Base-by-base conservation (phyloP, 768 basidiomycete genomes). In the Podaxis sp. region DNA sequence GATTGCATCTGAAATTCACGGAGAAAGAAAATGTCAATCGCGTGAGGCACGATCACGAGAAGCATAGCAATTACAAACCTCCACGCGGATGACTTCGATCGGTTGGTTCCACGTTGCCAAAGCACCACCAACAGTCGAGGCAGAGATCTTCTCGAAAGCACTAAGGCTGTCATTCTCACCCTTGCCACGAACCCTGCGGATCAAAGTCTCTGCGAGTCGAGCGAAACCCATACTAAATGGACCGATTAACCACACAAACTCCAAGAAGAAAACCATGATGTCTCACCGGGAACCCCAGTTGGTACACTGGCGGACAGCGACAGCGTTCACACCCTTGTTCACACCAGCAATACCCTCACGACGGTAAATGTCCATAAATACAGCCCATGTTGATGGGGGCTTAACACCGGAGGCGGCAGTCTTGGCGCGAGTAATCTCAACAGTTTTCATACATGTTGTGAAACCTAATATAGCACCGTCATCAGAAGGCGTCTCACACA, bases 391-490 rank as follows among this genome's bases (percentile, higher is more conserved):
- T 58, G 91, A 93, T 58, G 89, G 90, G 11, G 95, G 93, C 72
- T 93, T 89, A 46, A 88, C 83, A 44, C 97, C 97, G 30, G 84
- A 75, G 15, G 89, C 87, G 24, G 88, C 91, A 69, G 93, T 91
- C 77, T 99, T 99, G 71, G 92, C 90, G 68, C 96, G 89, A 53
- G 96, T 98, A 67, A 99, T 99, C 76, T 96, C 95, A 66, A 87
- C 97, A 22, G 97, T 99, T 79, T 99, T 99, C 97, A 99, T 99
- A 77, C 95, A 97, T 48, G 96, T 98, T 77, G 95, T 96, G 80
- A 99, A 95, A 69, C 96, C 95, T 97, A 67, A 46, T 37, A 13
- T 37, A 38, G 26, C 13, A 30, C 17, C 37, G 30, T 62, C 46
- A 50, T 33, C 15, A 56, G 20, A 33, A 53, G 12, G 13, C 40